Evolutionary conservation across 805 yeast genomes (phyloP), one percentile per base, ranked within the genome.

Genomic region (Saccharomyces cerevisiae): DNA sequence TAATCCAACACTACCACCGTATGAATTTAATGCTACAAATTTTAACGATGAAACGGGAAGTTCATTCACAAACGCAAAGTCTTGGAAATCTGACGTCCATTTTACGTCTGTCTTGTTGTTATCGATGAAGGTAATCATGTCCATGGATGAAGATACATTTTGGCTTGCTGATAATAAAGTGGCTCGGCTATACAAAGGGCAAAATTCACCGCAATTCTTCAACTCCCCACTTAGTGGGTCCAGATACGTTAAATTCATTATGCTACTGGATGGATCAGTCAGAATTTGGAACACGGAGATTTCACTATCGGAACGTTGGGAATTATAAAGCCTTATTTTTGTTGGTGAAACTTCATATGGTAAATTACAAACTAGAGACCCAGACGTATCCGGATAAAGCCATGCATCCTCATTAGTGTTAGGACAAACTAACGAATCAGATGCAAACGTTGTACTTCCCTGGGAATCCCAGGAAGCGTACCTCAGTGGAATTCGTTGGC

Each of bases 231-330:
- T 78, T 0, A 65, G 56, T 2, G 96, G 96, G 65, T 92, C 92
- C 24, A 87, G 73, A 63, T 90, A 94, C 0, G 95, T 82, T 59
- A 94, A 69, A 67, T 94, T 94, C 96, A 94, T 87, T 57, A 92
- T 92, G 59, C 97, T 89, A 60, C 84, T 79, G 11, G 90, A 78
- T 0, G 97, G 97, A 52, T 78, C 71, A 0, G 96, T 83, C 43
- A 85, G 73, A 6, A 94, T 73, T 62, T 97, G 78, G 67, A 91
- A 94, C 6, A 77, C 55, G 50, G 83, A 76, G 5, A 83, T 78
- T 51, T 77, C 75, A 29, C 73, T 70, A 41, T 73, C 74, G 9
- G 73, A 71, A 6, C 70, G 65, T 5, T 66, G 66, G 0, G 92
- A 81, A 57, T 88, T 83, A 67, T 81, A 87, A 3, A 94, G 65